Base-by-base conservation (phyloP, 306 rosid genomes). In the Alnus glutinosa region DNA sequence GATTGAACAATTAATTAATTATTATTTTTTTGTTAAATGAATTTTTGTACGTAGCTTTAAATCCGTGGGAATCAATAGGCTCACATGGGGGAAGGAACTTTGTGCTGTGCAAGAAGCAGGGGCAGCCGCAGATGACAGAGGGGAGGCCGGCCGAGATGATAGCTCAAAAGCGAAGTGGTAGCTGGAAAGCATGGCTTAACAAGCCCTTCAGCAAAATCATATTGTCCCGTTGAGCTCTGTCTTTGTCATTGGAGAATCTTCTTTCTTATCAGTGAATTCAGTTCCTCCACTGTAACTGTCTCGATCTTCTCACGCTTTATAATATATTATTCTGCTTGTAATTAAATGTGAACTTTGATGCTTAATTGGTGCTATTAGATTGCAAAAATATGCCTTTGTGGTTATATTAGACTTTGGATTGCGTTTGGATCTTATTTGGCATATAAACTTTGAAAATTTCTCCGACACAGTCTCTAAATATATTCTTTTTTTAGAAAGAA, bases 141-240 rank as follows among this genome's bases (percentile, higher is more conserved):
- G 75, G 49, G 51, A 83, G 70, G 76, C 18, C 79, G 8, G 74
- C 75, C 28, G 28, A 23, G 9, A 28, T 58, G n/a, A 74, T 70
- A 49, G 59, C 83, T 74, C 52, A 64, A 7, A 86, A 86, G 75
- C 69, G 82, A 9, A 64, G 47, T 32, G 34, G 76, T 15, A 11
- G 84, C 75, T 86, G 86, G 84, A 86, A 80, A 36, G 77, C 80
- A 50, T 86, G 86, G 86, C 78, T 82, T 11, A 58, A 52, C 51
- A 78, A 74, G 42, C 48, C 73, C 55, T 83, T 83, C 28, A 14
- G 52, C 47, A 74, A 32, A 48, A 78, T 70, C 49, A 55, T 74
- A 23, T 46, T 52, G 6, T 37, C 72, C 23, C 77, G 74, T 9
- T 67, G 8, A 67, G 50, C 71, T 34, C 37, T 67, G 49, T 39